A percentile compares a stretch with the other conserved stretches of the same genome.
Conservation (phyloP, 225 moss, liverwort and hornwort genomes). For the Marchantia paleacea region DNA sequence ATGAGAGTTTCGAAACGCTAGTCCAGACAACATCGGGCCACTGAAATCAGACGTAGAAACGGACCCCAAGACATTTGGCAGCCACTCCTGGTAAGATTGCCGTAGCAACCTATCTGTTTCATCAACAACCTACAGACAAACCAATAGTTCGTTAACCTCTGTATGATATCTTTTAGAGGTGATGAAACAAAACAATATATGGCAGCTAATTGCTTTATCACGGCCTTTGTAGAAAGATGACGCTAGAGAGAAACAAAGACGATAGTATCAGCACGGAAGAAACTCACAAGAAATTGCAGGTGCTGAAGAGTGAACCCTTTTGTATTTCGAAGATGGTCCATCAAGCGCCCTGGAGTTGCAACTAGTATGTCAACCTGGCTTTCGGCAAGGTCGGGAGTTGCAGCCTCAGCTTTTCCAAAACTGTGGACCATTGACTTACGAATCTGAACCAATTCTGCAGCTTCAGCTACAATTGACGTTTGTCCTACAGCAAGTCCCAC, state of each 20-base stretch:
- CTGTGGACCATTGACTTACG: slow-evolving; percentile 66
- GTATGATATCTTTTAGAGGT: too few species aligned
- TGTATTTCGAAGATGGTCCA: slow-evolving; percentile 86
- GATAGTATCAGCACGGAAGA: background rate
- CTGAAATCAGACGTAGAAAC: slow-evolving; percentile 25
- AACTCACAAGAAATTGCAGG: slow-evolving; percentile 74
- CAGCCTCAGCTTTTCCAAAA: slow-evolving; percentile 47
- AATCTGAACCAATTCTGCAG: slow-evolving; percentile 61
- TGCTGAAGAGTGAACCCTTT: slow-evolving; percentile 85
- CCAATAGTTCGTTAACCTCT: background rate
- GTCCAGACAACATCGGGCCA: background rate
- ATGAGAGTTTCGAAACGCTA: slow-evolving; percentile 19
- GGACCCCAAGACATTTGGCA: slow-evolving; percentile 76
- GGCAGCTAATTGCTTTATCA: too few species aligned
- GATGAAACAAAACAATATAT: too few species aligned
- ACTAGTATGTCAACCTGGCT: slow-evolving; percentile 82
- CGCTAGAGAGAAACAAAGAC: too few species aligned
- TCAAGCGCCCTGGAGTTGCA: slow-evolving; percentile 91
- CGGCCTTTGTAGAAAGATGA: too few species aligned
- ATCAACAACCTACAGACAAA: slow-evolving; percentile 73
- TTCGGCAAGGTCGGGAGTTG: slow-evolving; percentile 40
- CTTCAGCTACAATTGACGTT: slow-evolving; percentile 76
- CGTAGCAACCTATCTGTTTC: slow-evolving; percentile 91
- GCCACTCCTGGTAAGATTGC: slow-evolving; percentile 97
- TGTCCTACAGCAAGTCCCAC: slow-evolving; percentile 91